Conservation (phyloP, 495 filamentous ascomycete species). For the Podospora conica region DNA sequence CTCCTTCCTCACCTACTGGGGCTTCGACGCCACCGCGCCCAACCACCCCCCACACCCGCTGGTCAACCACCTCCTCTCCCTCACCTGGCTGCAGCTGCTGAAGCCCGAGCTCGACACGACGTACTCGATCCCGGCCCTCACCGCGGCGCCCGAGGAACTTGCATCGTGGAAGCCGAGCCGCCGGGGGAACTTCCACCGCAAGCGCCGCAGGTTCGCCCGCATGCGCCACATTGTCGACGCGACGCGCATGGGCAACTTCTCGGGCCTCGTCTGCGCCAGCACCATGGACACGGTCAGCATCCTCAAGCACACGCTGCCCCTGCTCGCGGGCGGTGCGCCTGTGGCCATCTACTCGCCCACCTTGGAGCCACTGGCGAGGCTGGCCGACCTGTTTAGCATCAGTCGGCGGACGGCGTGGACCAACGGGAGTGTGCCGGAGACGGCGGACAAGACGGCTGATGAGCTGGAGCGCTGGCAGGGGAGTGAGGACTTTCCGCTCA, state of each 20-base stretch:
- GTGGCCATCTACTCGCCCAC: constrained; percentile 78
- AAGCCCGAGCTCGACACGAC: constrained; percentile 64
- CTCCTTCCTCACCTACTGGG: constrained; percentile 77
- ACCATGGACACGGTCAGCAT: constrained; percentile 74
- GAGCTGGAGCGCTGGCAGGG: constrained; percentile 46
- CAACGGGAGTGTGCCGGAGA: constrained; percentile 32
- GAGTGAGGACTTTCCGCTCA: constrained; percentile 67
- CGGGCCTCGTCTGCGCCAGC: constrained; percentile 74
- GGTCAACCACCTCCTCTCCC: constrained; percentile 66
- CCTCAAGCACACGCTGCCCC: constrained; percentile 63
- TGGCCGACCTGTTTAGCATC: constrained; percentile 76
- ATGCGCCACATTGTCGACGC: constrained; percentile 62
- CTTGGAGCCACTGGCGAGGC: constrained; percentile 65
- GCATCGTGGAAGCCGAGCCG: constrained; percentile 66
- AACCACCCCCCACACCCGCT: constrained; percentile 66
- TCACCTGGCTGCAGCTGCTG: constrained; percentile 87
- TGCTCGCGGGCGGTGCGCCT: constrained; percentile 74
- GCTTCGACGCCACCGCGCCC: constrained; percentile 65
- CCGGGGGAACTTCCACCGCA: constrained; percentile 73
- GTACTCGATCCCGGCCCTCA: constrained; percentile 54
- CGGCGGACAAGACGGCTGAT: constrained; percentile 29
- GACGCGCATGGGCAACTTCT: constrained; percentile 67
- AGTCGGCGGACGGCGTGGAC: constrained; percentile 66
- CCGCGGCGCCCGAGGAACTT: constrained; percentile 49
- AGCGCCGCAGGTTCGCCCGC: constrained; percentile 72